Evolutionary conservation across 2,329 filamentous ascomycete species (phyloP), one percentile per base, ranked within the genome.

Genomic region (Phialemoniopsis sp.): DNA sequence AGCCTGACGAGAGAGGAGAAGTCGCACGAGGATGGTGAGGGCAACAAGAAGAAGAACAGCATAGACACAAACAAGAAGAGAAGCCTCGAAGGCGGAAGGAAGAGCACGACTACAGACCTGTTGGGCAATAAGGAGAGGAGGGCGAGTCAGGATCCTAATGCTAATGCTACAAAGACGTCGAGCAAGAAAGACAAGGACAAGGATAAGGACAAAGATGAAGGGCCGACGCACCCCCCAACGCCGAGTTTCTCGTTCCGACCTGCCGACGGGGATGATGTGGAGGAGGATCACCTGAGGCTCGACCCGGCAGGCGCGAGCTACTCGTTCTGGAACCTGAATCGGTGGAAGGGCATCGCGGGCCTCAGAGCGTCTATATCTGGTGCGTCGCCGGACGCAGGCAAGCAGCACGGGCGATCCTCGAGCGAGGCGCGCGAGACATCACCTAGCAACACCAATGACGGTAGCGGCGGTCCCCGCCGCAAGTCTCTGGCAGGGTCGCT

Each of bases 311-410:
- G 64, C 2, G 60, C 63, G 5, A 64, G 60, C 35, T 67, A 66
- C 35, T 66, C 67, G 9, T 81, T 82, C 52, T 82, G 77, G 78
- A 80, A 76, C 43, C 52, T 78, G 15, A 69, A 67, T 29, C 65
- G 72, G 16, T 80, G 76, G 77, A 68, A 65, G 37, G 63, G 64
- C 5, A 59, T 70, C 4, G 56, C 67, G 4, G 54, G 56, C 1
- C 49, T 66, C 13, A 58, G 48, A 10, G 34, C 43, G 13, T 40
- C 48, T 5, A 32, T 46, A 1, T 38, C 36, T 2, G 38, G 40
- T 3, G n/a, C 43, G 40, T 37, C 30, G 32, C 33, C 19, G 37
- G 41, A 13, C 26, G 39, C 29, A 30, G 17, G 9, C 42, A 40
- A 16, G 37, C 39, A 9, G 36, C 33, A 14, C 28, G 16, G 15